Percentiles rank a stretch among this genome's conserved stretches.
phyloP scores from a whole-genome alignment of 139 green algal species.

The Chlamydomonas sp. region DNA sequence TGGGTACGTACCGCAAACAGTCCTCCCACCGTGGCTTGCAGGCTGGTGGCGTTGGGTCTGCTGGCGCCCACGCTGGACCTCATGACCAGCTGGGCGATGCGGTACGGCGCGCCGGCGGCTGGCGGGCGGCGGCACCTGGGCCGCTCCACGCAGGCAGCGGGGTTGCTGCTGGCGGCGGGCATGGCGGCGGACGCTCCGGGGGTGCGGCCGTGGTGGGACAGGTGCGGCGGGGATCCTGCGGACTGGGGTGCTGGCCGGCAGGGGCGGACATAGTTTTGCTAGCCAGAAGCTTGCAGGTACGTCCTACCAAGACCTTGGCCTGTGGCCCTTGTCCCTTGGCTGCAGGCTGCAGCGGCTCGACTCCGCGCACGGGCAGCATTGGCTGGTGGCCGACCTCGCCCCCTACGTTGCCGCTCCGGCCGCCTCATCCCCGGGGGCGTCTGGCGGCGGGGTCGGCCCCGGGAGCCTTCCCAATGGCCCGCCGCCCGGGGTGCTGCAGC shows the following conservation, averaged over 20 bases:
- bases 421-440: not conserved
- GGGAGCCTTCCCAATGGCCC: not conserved
- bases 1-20: not conserved
- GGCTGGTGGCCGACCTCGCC: conserved; percentile 27
- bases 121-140: conserved; percentile 10
- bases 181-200: not conserved
- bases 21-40: not conserved
- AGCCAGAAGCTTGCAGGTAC: no score
- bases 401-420: not conserved
- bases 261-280: no score
- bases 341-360: conserved; percentile 16
- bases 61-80: conserved; percentile 15
- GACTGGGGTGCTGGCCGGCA: not conserved
- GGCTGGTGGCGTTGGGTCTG: conserved; percentile 4
- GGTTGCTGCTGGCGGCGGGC: conserved; percentile 22
- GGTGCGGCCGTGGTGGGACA: conserved; percentile 28
- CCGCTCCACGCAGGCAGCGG: conserved; percentile 5
- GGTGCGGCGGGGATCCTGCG: not conserved
- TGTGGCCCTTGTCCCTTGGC: not conserved
- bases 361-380: conserved; percentile 28
- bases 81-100: conserved; percentile 4
- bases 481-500: conserved; percentile 15
- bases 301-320: no score
- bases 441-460: not conserved
- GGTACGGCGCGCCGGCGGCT: not conserved